A percentile compares a stretch with the other conserved stretches of the same genome.
These are phyloP conservation scores for Pharnaceum exiguum DNA, from an alignment of 148 eudicot species.

Conservation along the genomic window DNA sequence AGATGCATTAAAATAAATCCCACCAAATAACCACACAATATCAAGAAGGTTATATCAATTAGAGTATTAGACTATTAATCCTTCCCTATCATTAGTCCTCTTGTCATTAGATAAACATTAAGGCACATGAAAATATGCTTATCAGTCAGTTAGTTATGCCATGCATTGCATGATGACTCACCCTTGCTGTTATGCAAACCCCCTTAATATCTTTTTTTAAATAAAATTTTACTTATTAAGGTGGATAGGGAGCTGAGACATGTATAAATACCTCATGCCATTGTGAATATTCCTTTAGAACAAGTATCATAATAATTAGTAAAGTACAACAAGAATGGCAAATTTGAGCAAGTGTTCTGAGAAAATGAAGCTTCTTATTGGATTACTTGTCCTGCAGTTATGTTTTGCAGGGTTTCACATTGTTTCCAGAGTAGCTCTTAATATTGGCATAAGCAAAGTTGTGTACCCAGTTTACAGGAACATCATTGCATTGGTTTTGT, in stretches of 20 bases:
- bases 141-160: conserved; percentile 28
- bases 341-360: conserved; percentile 32
- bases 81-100: not conserved
- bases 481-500: conserved; percentile 53
- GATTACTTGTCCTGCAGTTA: conserved; percentile 61
- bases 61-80: not conserved
- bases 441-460: conserved; percentile 78
- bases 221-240: not conserved
- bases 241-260: not conserved
- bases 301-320: not conserved
- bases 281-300: not conserved
- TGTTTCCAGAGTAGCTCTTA: conserved; percentile 72
- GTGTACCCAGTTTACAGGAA: conserved; percentile 79
- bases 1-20: not conserved
- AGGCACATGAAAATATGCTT: conserved; percentile 57
- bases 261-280: conserved; percentile 8
- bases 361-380: conserved; percentile 62
- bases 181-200: conserved; percentile 1
- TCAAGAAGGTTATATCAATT: not conserved
- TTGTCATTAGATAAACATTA: conserved; percentile 11
- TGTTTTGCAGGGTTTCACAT: conserved; percentile 86
- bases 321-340: conserved; percentile 34
- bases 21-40: conserved; percentile 10
- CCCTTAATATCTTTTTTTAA: not conserved
- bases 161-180: conserved; percentile 37